phyloP scores from a whole-genome alignment of 2,329 filamentous ascomycete species.

The Paecilomyces sp. region DNA sequence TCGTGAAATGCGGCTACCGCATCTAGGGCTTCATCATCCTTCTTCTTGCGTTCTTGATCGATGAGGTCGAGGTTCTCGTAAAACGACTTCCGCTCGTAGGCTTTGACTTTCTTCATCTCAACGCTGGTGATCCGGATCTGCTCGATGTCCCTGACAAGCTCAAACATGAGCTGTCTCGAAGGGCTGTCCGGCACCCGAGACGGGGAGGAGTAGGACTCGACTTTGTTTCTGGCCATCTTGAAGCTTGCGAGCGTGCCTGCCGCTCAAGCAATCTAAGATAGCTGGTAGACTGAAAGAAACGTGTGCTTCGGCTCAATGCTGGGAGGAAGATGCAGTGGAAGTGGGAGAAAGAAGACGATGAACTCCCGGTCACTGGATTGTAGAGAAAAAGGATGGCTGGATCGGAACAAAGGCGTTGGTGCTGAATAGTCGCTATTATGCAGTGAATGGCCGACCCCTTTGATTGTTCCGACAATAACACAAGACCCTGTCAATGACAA shows the following conservation, averaged over 20 bases:
- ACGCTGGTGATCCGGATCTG: slow-evolving; percentile 33
- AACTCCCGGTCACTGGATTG: not conserved
- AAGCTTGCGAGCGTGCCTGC: not conserved
- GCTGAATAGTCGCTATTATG: not conserved
- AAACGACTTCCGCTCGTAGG: slow-evolving; percentile 38
- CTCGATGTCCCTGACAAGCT: slow-evolving; percentile 34
- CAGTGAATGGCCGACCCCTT: not conserved
- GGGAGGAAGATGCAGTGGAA: not conserved
- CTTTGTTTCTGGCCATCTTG: slow-evolving; percentile 20
- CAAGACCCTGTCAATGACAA: not conserved
- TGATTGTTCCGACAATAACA: not conserved
- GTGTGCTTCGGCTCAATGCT: not conserved
- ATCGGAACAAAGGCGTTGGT: not conserved
- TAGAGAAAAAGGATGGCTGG: not conserved
- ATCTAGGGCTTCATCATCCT: slow-evolving; percentile 59
- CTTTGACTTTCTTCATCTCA: slow-evolving; percentile 37
- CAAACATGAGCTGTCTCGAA: slow-evolving; percentile 32
- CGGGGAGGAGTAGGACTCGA: slow-evolving; percentile 14
- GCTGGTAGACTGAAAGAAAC: not conserved
- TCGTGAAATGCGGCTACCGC: slow-evolving; percentile 61
- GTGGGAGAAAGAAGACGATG: not conserved
- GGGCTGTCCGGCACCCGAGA: slow-evolving; percentile 26
- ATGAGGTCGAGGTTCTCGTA: slow-evolving; percentile 56
- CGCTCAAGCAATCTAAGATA: not conserved
- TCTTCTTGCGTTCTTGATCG: slow-evolving; percentile 55